phyloP scores from a whole-genome alignment of 495 filamentous ascomycete genomes.

The Penicillium riverlandense region DNA sequence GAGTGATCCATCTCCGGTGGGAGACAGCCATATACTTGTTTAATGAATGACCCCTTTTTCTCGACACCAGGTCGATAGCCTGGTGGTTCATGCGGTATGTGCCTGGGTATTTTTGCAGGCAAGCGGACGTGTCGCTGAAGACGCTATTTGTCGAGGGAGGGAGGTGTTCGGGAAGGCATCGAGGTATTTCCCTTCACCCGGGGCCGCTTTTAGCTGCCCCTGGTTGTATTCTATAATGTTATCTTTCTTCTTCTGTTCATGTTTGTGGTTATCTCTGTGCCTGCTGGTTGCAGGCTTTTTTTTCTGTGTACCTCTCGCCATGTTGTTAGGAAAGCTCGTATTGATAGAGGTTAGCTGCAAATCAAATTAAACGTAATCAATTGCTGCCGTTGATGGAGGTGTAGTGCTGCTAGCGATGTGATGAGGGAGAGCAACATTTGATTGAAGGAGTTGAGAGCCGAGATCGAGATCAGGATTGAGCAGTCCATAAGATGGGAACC shows the following conservation, averaged over 20 bases:
- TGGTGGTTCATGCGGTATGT: slow-evolving; percentile 21
- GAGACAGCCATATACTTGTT: slow-evolving; percentile 24
- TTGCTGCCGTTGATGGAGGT: neutral
- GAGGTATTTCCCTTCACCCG: slow-evolving; percentile 10
- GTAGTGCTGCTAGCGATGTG: no score
- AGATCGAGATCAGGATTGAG: no score
- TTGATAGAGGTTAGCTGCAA: slow-evolving; percentile 14
- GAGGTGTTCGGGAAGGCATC: slow-evolving; percentile 1
- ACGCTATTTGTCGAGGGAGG: neutral
- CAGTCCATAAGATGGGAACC: no score
- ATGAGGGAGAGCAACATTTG: no score
- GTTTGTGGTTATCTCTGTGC: slow-evolving; percentile 20
- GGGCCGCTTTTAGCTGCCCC: slow-evolving; percentile 7
- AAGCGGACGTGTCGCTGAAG: neutral
- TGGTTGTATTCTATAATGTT: slow-evolving; percentile 27
- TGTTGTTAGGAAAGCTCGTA: slow-evolving; percentile 13
- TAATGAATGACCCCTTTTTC: slow-evolving; percentile 40
- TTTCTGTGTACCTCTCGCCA: slow-evolving; percentile 9
- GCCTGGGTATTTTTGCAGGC: slow-evolving; percentile 4
- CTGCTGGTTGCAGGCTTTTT: slow-evolving; percentile 19
- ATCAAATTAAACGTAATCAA: slow-evolving; percentile 20
- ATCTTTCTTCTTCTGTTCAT: slow-evolving; percentile 21
- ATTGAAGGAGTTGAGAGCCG: no score
- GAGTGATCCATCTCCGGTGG: slow-evolving; percentile 12
- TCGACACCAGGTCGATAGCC: slow-evolving; percentile 27